Conservation (phyloP, 305 asterid genomes). For the Fraxinus paxiana region DNA sequence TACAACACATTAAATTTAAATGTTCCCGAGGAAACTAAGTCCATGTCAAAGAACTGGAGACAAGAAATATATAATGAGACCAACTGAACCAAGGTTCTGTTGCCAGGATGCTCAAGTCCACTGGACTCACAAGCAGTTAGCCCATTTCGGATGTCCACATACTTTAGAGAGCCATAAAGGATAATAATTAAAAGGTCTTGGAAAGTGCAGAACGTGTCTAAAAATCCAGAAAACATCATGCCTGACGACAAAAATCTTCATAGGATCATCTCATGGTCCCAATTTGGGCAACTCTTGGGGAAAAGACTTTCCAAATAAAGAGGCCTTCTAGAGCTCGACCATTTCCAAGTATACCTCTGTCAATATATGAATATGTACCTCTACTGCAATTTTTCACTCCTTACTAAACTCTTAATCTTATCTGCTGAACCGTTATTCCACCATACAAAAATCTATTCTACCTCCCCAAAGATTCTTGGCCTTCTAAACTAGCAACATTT, state of each 20-base stretch:
- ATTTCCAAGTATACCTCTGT: neutral
- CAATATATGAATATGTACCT: neutral
- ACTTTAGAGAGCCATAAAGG: neutral
- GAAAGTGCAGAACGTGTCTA: neutral
- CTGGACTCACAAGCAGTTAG: conserved; percentile 6
- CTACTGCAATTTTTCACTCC: neutral
- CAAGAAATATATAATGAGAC: neutral
- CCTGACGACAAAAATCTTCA: neutral
- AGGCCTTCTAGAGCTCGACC: neutral
- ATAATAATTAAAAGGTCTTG: neutral
- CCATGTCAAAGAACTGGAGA: neutral
- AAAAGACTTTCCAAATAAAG: neutral
- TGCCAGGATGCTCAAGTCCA: neutral
- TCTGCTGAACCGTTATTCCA: neutral
- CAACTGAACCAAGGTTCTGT: neutral
- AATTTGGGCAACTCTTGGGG: neutral
- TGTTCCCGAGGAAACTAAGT: conserved; percentile 10
- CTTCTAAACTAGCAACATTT: neutral
- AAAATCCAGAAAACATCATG: neutral
- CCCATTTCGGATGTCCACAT: conserved; percentile 6
- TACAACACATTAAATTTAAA: neutral
- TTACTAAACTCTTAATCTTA: neutral
- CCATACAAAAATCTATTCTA: neutral
- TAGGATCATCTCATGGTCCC: neutral
- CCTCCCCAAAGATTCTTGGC: neutral